Evolutionary conservation across 352 stramenopile genomes (phyloP).

Genomic region (Phytophthora fragariae): DNA sequence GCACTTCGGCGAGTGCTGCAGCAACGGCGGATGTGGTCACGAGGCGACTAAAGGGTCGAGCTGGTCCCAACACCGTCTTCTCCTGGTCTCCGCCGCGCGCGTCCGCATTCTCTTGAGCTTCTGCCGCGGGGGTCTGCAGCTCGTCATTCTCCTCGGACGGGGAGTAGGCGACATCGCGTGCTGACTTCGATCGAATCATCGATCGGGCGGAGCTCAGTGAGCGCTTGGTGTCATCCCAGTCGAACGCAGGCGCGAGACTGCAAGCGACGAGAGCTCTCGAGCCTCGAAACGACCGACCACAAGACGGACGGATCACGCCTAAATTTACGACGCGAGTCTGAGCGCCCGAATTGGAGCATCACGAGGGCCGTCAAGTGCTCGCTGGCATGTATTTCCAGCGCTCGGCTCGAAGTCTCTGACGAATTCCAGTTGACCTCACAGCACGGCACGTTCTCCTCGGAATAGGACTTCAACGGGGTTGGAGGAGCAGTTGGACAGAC

Average conservation of each 20-base stretch:
- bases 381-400: not conserved
- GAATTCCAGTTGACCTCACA: not conserved
- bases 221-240: conserved; percentile 28
- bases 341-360: not conserved
- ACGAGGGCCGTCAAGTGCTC: not conserved
- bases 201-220: conserved; percentile 21
- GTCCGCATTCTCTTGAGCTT: conserved; percentile 4
- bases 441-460: not conserved
- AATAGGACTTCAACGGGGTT: not conserved
- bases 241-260: conserved; percentile 6
- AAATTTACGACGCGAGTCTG: conserved; percentile 10
- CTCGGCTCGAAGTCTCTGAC: not conserved
- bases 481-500: not conserved
- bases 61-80: conserved; percentile 2
- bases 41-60: conserved; percentile 26
- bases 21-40: conserved; percentile 35
- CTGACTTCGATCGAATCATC: conserved; percentile 30
- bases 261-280: not conserved
- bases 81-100: conserved; percentile 2
- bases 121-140: not conserved
- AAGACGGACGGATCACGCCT: conserved; percentile 3
- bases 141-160: not conserved
- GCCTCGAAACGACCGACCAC: conserved; percentile 27
- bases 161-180: conserved; percentile 14
- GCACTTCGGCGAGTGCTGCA: conserved; percentile 35